Conservation (phyloP, 345 rosid genomes). For the Eucalyptus curtisii region DNA sequence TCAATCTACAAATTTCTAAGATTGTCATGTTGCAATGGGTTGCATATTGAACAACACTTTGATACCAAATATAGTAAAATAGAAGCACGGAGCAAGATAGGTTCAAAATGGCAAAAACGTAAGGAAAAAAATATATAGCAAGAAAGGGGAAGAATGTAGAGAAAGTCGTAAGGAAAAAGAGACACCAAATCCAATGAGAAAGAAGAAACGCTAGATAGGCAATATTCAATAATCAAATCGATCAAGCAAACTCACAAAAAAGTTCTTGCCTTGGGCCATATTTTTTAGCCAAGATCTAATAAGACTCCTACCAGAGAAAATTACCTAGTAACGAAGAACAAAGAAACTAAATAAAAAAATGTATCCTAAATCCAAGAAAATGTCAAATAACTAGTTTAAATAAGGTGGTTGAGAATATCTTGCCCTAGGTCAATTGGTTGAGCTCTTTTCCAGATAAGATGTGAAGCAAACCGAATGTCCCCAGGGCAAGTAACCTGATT, state of each 20-base stretch:
- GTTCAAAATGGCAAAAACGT: rapidly evolving
- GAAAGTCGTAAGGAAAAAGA: background rate
- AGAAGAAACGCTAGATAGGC: background rate
- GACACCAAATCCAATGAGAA: background rate
- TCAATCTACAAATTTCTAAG: background rate
- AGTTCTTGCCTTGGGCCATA: too few relatives aligned
- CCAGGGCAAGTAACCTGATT: background rate
- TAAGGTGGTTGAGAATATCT: background rate
- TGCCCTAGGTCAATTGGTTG: background rate
- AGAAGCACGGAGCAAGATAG: background rate
- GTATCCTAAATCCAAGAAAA: background rate
- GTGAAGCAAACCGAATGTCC: background rate
- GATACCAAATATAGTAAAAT: background rate
- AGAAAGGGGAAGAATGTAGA: background rate
- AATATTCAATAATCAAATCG: background rate
- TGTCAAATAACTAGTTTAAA: background rate
- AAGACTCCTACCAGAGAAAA: background rate
- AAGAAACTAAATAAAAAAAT: background rate
- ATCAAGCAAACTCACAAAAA: background rate
- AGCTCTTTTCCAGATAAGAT: background rate
- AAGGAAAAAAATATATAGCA: background rate
- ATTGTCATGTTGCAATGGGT: too few relatives aligned
- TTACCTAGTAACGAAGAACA: background rate
- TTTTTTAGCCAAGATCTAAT: background rate
- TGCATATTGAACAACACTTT: too few relatives aligned